Base-by-base conservation (phyloP, 2,329 filamentous ascomycete genomes). In the Huntiella decipiens region DNA sequence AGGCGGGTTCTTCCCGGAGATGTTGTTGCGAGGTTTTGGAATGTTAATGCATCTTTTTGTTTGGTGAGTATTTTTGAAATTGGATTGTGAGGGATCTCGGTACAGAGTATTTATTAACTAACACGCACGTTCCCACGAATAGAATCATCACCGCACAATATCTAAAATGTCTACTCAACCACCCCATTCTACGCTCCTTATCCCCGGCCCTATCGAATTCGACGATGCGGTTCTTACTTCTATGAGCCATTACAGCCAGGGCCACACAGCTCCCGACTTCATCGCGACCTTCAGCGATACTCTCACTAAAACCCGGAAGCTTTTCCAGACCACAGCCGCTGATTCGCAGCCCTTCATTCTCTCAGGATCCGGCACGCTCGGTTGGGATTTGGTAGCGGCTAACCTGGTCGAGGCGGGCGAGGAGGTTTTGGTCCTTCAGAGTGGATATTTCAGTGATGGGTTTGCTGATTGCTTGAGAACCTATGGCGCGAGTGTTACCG, bases 201-300 rank as follows among this genome's bases (percentile, higher is more conserved):
- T 98, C 58, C 91, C 91, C 43, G 91, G 91, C 52, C 91, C 91
- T 58, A 93, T 96, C 62, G 88, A 96, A 67, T 95, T 95, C 60
- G 88, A 95, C 61, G 88, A 96, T 88, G 86, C 79, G 41, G 88
- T 96, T 51, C 76, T 95, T 44, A 75, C 87, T 63, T 84, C 86
- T 51, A 95, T 95, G 88, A 80, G 82, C 68, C 86, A 94, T 36
- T 52, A 35, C 53, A 94, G 86, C 61, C 86, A 98, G 72, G 92
- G 83, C 61, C 91, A 98, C 64, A 86, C 95, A 56, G 83, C 83
- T 49, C 75, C 79, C 45, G 81, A 76, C 49, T 98, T 98, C 58
- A 85, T 96, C 56, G 79, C 82, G 54, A 77, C 73, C 54, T 98
- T 98, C 60, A 82, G 88, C 60, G 88, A 98, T 61, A 82, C 84